Base-by-base conservation (phyloP, 331 rosid species). In the Spiraea crenata region DNA sequence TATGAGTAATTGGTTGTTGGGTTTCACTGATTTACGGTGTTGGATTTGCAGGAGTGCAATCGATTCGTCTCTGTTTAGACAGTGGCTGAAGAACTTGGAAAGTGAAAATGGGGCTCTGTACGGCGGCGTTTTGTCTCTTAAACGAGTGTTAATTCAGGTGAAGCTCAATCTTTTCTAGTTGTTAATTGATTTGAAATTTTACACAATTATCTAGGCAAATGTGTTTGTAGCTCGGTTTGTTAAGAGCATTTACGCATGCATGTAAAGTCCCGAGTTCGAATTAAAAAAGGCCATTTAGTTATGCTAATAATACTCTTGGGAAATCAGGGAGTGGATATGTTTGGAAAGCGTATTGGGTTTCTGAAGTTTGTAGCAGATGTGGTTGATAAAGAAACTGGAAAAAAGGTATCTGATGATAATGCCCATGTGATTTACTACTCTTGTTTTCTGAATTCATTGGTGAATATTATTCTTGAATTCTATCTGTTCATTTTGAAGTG, bases 271-370 rank as follows among this genome's bases (percentile, higher is more conserved):
- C 31, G 31, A 1, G 31, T 25, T 25, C 31, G 2, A 25, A 25
- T 25, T 25, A 25, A 25, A 1, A 25, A 2, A 2, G 42, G 41
- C n/a, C 35, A 6, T 57, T 57, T 35, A 13, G 63, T 14, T 5
- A 41, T 14, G 41, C 11, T 58, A 58, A 34, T 34, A 35, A 25
- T 56, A 10, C 9, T 60, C 57, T 65, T 68, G 59, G 67, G 47
- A 25, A 61, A 64, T 25, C 74, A 93, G 98, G 98, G 98, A 35
- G 91, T 90, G 46, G 98, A 93, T 86, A 87, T 89, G 95, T 90
- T 93, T 79, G 97, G 96, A 74, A 79, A 85, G 70, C 87, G 85
- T 64, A 77, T 93, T 42, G 98, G 98, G 6, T 93, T 93, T 83
- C 85, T 93, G 76, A 93, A 93, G 73, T 93, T 93, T 74, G 76